phyloP scores from a whole-genome alignment of 2,329 filamentous ascomycete species.

The Colletotrichum magnum region DNA sequence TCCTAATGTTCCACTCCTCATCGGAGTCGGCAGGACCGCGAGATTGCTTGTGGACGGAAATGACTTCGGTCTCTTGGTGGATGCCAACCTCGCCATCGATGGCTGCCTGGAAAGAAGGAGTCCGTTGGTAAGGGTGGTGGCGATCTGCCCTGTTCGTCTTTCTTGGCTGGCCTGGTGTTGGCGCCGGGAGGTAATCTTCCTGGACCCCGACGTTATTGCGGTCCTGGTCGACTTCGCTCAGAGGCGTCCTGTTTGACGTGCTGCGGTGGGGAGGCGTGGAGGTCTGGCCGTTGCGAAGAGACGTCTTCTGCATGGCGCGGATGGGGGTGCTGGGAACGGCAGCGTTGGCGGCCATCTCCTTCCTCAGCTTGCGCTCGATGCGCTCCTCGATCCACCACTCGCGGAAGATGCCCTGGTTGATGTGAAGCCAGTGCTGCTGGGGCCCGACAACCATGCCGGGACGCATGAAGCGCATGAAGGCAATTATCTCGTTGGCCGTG shows the following conservation, averaged over 20 bases:
- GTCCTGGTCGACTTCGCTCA: conserved; percentile 95
- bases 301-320: conserved; percentile 72
- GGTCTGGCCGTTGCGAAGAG: conserved; percentile 74
- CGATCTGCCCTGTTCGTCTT: conserved; percentile 87
- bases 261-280: conserved; percentile 86
- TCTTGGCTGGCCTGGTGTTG: conserved; percentile 94
- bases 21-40: conserved; percentile 79
- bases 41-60: conserved; percentile 73
- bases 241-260: conserved; percentile 81
- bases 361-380: conserved; percentile 76
- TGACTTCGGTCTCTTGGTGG: conserved; percentile 72
- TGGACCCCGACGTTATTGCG: conserved; percentile 75
- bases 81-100: conserved; percentile 66
- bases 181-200: conserved; percentile 93
- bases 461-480: conserved; percentile 99
- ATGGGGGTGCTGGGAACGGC: conserved; percentile 72
- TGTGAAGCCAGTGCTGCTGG: conserved; percentile 98
- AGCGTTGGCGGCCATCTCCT: conserved; percentile 68
- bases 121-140: conserved; percentile 79
- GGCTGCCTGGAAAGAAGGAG: conserved; percentile 59
- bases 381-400: conserved; percentile 98
- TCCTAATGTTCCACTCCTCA: conserved; percentile 85
- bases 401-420: conserved; percentile 97
- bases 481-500: conserved; percentile 96
- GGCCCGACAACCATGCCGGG: conserved; percentile 99